Percentiles rank a stretch among this genome's conserved stretches.
Conservation (phyloP, 306 rosid genomes). For the Coriaria nepalensis region DNA sequence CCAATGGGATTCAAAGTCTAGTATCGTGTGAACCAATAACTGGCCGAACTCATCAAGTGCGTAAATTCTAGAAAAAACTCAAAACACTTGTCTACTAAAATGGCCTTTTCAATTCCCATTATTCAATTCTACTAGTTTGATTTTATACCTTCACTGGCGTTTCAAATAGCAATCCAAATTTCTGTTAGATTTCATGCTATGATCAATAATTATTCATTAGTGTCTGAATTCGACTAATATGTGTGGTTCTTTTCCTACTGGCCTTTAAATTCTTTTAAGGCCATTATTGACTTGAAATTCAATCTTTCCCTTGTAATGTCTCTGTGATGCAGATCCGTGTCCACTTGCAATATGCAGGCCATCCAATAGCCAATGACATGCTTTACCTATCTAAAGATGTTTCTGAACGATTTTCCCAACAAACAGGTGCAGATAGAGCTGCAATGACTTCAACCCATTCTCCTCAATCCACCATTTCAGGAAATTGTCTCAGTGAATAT, state of each 20-base stretch:
- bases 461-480: constrained; percentile 16
- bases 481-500: constrained; percentile 18
- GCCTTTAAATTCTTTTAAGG: too few species aligned
- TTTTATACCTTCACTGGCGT: too few species aligned
- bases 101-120: neutral
- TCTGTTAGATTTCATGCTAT: too few species aligned
- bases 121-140: too few species aligned
- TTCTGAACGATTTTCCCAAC: constrained; percentile 25
- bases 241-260: too few species aligned
- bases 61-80: constrained; percentile 1
- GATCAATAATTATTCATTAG: too few species aligned
- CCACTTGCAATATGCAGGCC: constrained; percentile 61
- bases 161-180: too few species aligned
- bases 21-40: constrained; percentile 76
- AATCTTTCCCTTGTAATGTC: neutral
- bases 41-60: constrained; percentile 85
- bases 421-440: constrained; percentile 47
- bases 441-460: constrained; percentile 29
- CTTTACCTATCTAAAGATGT: constrained; percentile 50
- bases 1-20: constrained; percentile 53
- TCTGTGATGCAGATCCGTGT: constrained; percentile 62
- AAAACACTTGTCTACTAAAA: neutral
- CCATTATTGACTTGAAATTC: neutral
- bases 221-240: too few species aligned
- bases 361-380: constrained; percentile 77